A percentile compares a stretch with the other conserved stretches of the same genome.
phyloP scores from a whole-genome alignment of 164 flowering plant genomes.

The Taxillus chinensis region DNA sequence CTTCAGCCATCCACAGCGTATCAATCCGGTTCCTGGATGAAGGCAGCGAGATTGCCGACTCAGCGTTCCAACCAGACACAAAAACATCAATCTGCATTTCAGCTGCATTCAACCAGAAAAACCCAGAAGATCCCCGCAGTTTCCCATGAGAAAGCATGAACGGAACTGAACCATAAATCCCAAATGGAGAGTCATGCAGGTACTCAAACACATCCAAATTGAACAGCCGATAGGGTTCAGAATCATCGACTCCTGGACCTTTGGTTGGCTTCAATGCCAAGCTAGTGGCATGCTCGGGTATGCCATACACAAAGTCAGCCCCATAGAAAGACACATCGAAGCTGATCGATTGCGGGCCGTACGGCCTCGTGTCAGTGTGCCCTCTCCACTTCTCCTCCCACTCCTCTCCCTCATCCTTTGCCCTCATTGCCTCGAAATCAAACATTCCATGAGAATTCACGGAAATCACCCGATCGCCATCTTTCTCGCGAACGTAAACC shows the following conservation, averaged over 20 bases:
- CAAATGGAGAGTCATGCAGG: slow-evolving; percentile 82
- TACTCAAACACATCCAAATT: slow-evolving; percentile 96
- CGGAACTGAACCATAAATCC: slow-evolving; percentile 88
- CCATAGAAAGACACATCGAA: slow-evolving; percentile 93
- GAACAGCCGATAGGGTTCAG: slow-evolving; percentile 91
- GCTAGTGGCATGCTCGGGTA: slow-evolving; percentile 88
- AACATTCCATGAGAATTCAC: slow-evolving; percentile 79
- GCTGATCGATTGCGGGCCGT: slow-evolving; percentile 92
- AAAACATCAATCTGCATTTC: slow-evolving; percentile 99
- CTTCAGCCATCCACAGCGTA: slow-evolving; percentile 97
- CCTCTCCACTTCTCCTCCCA: slow-evolving; percentile 80
- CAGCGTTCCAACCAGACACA: slow-evolving; percentile 72
- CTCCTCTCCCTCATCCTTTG: slow-evolving; percentile 68
- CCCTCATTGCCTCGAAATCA: slow-evolving; percentile 86
- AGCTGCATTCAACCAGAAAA: slow-evolving; percentile 98
- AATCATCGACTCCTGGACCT: slow-evolving; percentile 77
- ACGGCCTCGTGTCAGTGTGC: slow-evolving; percentile 80
- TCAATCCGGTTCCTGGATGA: slow-evolving; percentile 60
- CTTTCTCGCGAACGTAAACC: slow-evolving; percentile 56
- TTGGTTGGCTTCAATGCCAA: slow-evolving; percentile 71
- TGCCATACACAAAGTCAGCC: slow-evolving; percentile 81
- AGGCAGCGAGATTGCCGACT: slow-evolving; percentile 37
- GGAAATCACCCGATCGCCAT: slow-evolving; percentile 45
- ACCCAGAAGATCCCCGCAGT: slow-evolving; percentile 57
- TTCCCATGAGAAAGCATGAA: slow-evolving; percentile 89